A percentile compares a stretch with the other conserved stretches of the same genome.
phyloP scores from a whole-genome alignment of 108 stramenopile genomes.

The Aurantiochytrium sp. region DNA sequence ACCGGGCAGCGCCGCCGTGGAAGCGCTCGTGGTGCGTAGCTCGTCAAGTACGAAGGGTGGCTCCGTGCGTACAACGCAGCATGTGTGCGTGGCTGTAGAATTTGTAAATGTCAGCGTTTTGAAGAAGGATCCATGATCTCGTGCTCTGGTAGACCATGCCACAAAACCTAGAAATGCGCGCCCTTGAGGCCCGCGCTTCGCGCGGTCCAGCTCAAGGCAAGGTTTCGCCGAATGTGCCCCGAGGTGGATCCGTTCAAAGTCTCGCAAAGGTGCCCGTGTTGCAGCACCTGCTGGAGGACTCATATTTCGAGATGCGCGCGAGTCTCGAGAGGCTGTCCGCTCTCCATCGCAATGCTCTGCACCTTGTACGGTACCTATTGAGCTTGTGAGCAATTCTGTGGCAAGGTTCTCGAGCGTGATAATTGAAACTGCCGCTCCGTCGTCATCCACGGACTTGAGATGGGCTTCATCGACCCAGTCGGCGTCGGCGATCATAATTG shows the following conservation, averaged over 20 bases:
- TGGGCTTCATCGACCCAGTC: background rate
- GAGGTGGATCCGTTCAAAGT: background rate
- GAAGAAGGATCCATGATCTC: background rate
- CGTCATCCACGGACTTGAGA: background rate
- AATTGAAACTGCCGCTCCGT: background rate
- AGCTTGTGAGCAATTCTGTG: background rate
- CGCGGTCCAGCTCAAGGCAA: background rate
- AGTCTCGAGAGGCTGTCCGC: background rate
- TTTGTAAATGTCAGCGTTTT: background rate
- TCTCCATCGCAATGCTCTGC: too few relatives aligned
- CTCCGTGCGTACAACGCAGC: background rate
- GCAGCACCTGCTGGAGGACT: background rate
- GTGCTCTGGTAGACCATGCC: background rate
- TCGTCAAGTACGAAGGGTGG: background rate
- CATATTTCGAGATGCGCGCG: background rate
- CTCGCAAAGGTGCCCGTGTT: background rate
- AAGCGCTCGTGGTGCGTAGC: background rate
- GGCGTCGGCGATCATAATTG: background rate
- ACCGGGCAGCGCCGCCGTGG: background rate
- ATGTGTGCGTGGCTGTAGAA: background rate
- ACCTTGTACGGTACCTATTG: too few relatives aligned
- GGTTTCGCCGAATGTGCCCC: background rate
- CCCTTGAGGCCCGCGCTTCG: background rate
- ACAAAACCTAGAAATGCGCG: slow-evolving; percentile 6
- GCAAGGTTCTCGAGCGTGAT: background rate